Evolutionary conservation across 2,329 filamentous ascomycete species (phyloP), one percentile per base, ranked within the genome.

Genomic region (Colletotrichum scovillei): DNA sequence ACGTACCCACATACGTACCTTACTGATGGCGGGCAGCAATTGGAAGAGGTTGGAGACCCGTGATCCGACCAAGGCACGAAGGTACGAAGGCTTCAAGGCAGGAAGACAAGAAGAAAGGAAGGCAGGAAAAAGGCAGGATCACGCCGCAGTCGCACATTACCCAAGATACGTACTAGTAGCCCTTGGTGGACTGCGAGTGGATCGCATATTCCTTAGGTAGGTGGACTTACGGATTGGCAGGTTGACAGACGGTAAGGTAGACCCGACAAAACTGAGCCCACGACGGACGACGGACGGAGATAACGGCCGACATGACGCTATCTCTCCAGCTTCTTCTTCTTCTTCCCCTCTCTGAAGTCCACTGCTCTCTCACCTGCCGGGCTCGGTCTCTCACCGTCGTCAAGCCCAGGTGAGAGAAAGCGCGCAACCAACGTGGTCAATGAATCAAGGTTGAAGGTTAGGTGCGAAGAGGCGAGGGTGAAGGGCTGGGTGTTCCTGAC

Each of bases 401-500:
- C n/a, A 35, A 22, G 42, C 42, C n/a, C 26, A n/a, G 28, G 60
- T 63, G 14, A 56, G 22, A 65, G 32, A 28, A 6, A 55, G 49
- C 32, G 62, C 32, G 32, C 32, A 35, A 35, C 11, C 38, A 42
- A 42, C 38, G 16, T 42, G 7, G 38, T 42, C 14, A 42, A 55
- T 5, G 16, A 52, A 57, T 65, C 63, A 19, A 49, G 19, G 55
- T 24, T 24, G 49, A 56, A 12, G n/a, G 63, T 56, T 26, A 22
- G 53, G 26, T 12, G 63, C 52, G 30, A 65, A 57, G 52, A 14
- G 16, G 52, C 19, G 30, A n/a, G 52, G 32, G 28, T 14, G 30
- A 35, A 55, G 32, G 30, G 49, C 24, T 71, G 46, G 63, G 42
- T 57, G 57, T 71, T 38, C 69, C 69, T 71, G 56, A 49, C 63